Conservation (phyloP, 108 stramenopile genomes). For the Skeletonema grethae region DNA sequence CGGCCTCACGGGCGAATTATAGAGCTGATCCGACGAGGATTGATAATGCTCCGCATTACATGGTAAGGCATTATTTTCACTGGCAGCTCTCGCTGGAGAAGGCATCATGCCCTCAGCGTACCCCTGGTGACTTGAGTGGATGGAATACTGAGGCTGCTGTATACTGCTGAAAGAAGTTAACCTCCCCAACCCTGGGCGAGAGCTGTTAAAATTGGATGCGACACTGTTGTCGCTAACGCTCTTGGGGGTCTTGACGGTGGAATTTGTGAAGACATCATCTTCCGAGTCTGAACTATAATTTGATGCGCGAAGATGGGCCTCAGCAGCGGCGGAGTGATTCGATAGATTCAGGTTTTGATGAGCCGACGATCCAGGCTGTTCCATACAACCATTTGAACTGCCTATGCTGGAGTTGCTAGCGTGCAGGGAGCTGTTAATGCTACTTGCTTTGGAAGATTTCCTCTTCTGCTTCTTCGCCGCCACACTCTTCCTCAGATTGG, state of each 20-base stretch:
- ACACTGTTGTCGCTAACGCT: background rate
- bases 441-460: background rate
- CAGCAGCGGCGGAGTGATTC: background rate
- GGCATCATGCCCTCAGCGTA: background rate
- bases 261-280: background rate
- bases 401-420: background rate
- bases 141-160: background rate
- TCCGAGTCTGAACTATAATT: background rate
- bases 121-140: conserved; percentile 1
- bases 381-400: background rate
- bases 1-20: background rate
- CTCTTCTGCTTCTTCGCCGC: too few species aligned
- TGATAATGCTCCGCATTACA: background rate
- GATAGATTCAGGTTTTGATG: background rate
- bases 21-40: background rate
- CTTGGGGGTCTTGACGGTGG: background rate
- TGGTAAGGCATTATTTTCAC: background rate
- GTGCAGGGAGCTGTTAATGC: background rate
- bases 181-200: background rate
- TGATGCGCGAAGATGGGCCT: background rate
- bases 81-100: too few species aligned
- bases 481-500: background rate
- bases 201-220: background rate
- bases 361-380: background rate
- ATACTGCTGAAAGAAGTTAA: background rate